These are phyloP conservation scores for Cardiospermum halicacabum DNA, from an alignment of 345 rosid species.

Conservation along the genomic window DNA sequence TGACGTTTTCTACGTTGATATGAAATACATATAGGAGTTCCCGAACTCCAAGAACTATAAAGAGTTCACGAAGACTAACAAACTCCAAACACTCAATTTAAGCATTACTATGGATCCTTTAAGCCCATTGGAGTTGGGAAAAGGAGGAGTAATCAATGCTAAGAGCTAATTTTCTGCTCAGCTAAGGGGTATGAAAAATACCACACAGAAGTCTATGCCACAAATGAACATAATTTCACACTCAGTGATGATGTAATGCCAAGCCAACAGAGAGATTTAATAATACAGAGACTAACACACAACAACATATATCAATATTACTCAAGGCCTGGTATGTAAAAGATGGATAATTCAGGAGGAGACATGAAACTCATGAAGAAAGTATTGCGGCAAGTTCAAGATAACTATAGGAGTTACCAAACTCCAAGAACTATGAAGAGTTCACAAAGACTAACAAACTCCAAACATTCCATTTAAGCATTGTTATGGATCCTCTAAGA, in stretches of 20 bases:
- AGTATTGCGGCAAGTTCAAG: background rate
- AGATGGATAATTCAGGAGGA: too few relatives aligned
- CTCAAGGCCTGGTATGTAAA: background rate
- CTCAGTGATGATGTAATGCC: too few relatives aligned
- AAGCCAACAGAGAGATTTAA: too few relatives aligned
- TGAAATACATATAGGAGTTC: slow-evolving; percentile 29
- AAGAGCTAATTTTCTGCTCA: too few relatives aligned
- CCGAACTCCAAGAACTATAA: slow-evolving; percentile 44
- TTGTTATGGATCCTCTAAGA: slow-evolving; percentile 18
- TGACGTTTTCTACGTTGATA: background rate
- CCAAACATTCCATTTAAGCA: slow-evolving; percentile 36
- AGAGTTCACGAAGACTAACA: slow-evolving; percentile 45
- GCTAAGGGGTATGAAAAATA: too few relatives aligned
- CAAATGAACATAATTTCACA: too few relatives aligned
- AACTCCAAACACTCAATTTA: slow-evolving; percentile 34
- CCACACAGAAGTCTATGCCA: too few relatives aligned
- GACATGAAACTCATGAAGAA: background rate
- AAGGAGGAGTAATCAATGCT: slow-evolving; percentile 17
- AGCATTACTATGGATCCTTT: slow-evolving; percentile 30
- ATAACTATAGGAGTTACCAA: slow-evolving; percentile 38
- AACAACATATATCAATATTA: too few relatives aligned
- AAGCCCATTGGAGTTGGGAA: slow-evolving; percentile 3
- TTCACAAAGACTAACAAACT: slow-evolving; percentile 49
- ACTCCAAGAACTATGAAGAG: slow-evolving; percentile 38
- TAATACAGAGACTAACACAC: too few relatives aligned